Evolutionary conservation across 2,329 filamentous ascomycete species (phyloP).

Genomic region (Aureobasidium leucospermi): DNA sequence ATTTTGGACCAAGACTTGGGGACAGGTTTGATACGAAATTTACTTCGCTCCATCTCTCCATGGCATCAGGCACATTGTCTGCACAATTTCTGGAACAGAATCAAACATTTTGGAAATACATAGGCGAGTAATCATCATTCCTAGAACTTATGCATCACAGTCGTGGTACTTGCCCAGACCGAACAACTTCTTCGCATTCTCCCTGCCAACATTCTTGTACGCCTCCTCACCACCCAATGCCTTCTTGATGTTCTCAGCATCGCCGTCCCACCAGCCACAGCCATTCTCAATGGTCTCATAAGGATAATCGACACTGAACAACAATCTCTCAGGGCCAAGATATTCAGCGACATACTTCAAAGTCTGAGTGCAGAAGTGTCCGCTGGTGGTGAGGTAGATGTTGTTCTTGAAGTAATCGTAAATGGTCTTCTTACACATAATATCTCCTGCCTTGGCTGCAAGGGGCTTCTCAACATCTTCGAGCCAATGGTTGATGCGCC

Average conservation of each 20-base stretch:
- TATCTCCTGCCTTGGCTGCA: constrained; percentile 21
- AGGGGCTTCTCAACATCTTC: constrained; percentile 49
- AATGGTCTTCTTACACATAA: constrained; percentile 39
- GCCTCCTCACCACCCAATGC: background rate
- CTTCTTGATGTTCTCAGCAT: background rate
- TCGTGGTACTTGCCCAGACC: constrained; percentile 19
- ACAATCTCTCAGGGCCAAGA: constrained; percentile 31
- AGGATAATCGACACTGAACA: constrained; percentile 27
- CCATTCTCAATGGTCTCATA: constrained; percentile 25
- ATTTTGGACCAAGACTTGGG: no score
- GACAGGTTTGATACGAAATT: no score
- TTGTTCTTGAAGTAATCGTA: constrained; percentile 49
- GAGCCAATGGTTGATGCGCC: constrained; percentile 44
- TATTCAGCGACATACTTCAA: constrained; percentile 44
- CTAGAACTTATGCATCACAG: background rate
- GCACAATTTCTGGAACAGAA: no score
- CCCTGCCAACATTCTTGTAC: constrained; percentile 23
- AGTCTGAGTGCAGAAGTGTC: constrained; percentile 49
- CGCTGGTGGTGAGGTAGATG: constrained; percentile 51
- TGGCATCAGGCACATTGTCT: no score
- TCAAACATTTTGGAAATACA: no score
- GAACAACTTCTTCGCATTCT: constrained; percentile 25
- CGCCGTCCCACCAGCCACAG: constrained; percentile 24
- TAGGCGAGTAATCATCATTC: no score
- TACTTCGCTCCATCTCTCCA: no score